phyloP scores from a whole-genome alignment of 225 moss, liverwort and hornwort genomes.

The Marchantia paleacea region DNA sequence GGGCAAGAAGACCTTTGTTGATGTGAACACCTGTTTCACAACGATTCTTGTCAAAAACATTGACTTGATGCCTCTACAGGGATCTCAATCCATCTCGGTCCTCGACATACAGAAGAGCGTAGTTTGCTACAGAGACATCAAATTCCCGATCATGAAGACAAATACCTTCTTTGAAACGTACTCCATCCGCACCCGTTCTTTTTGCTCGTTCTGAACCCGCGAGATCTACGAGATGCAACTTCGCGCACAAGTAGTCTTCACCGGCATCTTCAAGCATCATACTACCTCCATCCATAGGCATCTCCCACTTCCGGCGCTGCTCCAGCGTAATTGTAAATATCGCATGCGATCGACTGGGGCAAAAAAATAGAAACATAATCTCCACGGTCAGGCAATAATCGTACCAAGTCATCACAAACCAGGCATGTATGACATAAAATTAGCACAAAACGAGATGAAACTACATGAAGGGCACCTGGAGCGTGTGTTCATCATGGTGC shows the following conservation, averaged over 20 bases:
- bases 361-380: background rate
- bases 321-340: conserved; percentile 93
- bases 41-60: background rate
- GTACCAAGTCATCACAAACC: too few relatives aligned
- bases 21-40: conserved; percentile 75
- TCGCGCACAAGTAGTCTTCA: conserved; percentile 90
- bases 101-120: background rate
- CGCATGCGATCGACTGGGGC: conserved; percentile 88
- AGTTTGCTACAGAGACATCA: background rate
- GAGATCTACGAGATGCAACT: conserved; percentile 93
- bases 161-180: conserved; percentile 73
- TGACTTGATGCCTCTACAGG: background rate
- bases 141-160: background rate
- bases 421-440: too few relatives aligned
- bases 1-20: conserved; percentile 81
- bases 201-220: conserved; percentile 90
- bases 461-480: conserved; percentile 54
- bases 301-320: conserved; percentile 87
- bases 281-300: conserved; percentile 26
- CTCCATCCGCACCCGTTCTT: conserved; percentile 46
- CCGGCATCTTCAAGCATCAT: conserved; percentile 61
- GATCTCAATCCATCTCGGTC: too few relatives aligned
- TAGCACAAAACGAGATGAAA: background rate
- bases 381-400: background rate
- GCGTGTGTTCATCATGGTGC: conserved; percentile 96